These are phyloP conservation scores for Stemphylium vesicarium DNA, from an alignment of 2,329 filamentous ascomycete species.

Conservation along the genomic window DNA sequence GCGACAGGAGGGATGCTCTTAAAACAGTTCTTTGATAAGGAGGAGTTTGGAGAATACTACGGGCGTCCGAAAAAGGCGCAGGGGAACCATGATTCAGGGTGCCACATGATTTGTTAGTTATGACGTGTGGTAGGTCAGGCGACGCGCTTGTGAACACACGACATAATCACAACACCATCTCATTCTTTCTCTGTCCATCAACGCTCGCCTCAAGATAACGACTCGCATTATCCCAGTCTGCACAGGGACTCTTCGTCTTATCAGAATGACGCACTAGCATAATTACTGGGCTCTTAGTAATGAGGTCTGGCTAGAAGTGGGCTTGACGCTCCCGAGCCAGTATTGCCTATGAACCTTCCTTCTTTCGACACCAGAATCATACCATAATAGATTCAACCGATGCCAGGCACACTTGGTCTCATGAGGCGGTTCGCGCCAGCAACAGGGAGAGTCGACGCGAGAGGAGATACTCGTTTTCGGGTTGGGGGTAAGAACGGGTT, in stretches of 20 bases:
- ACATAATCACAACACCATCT: constrained; percentile 2
- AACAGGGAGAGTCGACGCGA: not conserved
- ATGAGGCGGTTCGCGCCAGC: no score
- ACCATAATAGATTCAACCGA: not conserved
- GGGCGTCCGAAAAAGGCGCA: not conserved
- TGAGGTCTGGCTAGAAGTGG: no score
- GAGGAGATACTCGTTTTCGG: no score
- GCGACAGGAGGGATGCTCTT: no score
- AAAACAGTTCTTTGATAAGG: no score
- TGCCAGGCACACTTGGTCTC: not conserved
- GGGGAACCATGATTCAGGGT: not conserved
- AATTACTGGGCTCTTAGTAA: no score
- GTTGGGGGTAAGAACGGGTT: not conserved
- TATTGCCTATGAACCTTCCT: no score
- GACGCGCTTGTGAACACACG: not conserved
- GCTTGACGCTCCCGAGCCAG: no score
- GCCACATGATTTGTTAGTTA: constrained; percentile 1
- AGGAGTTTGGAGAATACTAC: not conserved
- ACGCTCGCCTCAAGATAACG: not conserved
- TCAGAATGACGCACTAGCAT: no score
- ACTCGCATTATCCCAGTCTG: no score
- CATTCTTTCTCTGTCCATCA: not conserved
- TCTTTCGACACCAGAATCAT: not conserved
- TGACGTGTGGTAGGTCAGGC: constrained; percentile 5
- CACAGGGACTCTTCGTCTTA: no score